Percentiles rank a stretch among this genome's conserved stretches.
Evolutionary conservation across 768 basidiomycete genomes (phyloP).

Genomic region (Boletus vinaceobasis): DNA sequence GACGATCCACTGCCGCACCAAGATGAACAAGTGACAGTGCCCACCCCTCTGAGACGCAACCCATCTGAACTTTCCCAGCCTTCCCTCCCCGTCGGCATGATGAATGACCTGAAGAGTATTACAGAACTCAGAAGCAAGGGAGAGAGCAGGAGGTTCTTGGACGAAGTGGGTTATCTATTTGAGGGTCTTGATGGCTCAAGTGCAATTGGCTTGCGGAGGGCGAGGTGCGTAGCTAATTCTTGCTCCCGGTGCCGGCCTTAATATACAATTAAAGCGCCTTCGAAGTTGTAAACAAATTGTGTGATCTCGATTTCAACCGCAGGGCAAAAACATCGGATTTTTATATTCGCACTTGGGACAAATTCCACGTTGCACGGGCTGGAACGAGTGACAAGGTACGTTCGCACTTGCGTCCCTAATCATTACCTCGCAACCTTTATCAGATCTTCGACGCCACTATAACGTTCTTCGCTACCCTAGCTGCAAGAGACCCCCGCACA

Average conservation of each 20-base stretch:
- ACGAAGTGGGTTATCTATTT: constrained; percentile 82
- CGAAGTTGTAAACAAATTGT: constrained; percentile 72
- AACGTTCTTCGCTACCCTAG: constrained; percentile 57
- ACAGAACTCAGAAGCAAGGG: constrained; percentile 79
- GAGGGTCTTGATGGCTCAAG: constrained; percentile 65
- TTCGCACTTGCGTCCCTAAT: constrained; percentile 12
- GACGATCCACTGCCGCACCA: constrained; percentile 53
- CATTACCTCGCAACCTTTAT: background rate
- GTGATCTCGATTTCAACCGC: constrained; percentile 70
- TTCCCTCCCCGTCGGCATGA: constrained; percentile 54
- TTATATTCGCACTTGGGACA: constrained; percentile 63
- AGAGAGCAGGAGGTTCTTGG: constrained; percentile 73
- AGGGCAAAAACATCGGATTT: constrained; percentile 79
- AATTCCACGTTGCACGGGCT: constrained; percentile 55
- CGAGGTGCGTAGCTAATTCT: constrained; percentile 47
- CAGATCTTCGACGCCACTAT: constrained; percentile 67
- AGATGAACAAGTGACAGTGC: background rate
- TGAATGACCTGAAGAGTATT: constrained; percentile 75
- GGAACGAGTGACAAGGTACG: constrained; percentile 58
- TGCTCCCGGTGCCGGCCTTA: background rate
- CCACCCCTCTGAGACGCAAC: constrained; percentile 15
- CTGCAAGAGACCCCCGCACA: constrained; percentile 55
- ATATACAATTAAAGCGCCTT: constrained; percentile 50
- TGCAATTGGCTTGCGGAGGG: constrained; percentile 55
- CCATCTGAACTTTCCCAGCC: constrained; percentile 36